phyloP scores from a whole-genome alignment of 1,284 basidiomycete species.

The Malassezia sympodialis region DNA sequence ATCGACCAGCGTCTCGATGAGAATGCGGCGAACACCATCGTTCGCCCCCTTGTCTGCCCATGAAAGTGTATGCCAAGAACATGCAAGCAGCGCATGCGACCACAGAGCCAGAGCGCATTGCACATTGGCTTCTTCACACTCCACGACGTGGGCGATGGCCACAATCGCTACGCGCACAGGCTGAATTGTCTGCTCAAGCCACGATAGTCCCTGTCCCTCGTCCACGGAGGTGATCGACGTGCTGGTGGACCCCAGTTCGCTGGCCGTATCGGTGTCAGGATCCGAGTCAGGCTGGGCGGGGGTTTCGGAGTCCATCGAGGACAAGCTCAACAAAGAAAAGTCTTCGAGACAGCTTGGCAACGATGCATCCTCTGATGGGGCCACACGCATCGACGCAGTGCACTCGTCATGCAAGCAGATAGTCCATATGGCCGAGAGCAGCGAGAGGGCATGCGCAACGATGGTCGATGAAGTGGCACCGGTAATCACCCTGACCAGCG shows the following conservation, averaged over 20 bases:
- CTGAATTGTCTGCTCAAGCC: conserved; percentile 12
- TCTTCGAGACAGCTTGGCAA: conserved; percentile 7
- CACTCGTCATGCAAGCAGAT: conserved; percentile 9
- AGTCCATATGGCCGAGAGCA: conserved; percentile 6
- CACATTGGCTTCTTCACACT: not conserved
- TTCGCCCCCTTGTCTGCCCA: conserved; percentile 1
- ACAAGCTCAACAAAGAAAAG: not conserved
- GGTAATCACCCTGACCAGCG: conserved; percentile 3
- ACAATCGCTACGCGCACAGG: conserved; percentile 2
- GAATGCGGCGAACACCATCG: not conserved
- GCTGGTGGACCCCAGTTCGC: not conserved
- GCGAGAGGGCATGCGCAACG: not conserved
- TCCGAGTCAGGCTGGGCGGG: not conserved
- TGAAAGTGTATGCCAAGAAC: not conserved
- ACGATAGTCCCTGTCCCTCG: not conserved
- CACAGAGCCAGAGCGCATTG: conserved; percentile 2
- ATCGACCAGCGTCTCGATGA: conserved; percentile 4
- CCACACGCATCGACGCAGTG: not conserved
- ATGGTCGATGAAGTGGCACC: not conserved
- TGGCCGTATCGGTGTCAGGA: not conserved
- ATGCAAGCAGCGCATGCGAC: not conserved
- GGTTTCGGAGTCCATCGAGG: not conserved
- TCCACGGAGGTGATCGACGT: conserved; percentile 1
- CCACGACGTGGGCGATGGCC: not conserved
- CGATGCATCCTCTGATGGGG: not conserved